Percentiles rank a stretch among this genome's conserved stretches.
Evolutionary conservation across 2,329 filamentous ascomycete species (phyloP).

Genomic region (Westerdykella sp.): DNA sequence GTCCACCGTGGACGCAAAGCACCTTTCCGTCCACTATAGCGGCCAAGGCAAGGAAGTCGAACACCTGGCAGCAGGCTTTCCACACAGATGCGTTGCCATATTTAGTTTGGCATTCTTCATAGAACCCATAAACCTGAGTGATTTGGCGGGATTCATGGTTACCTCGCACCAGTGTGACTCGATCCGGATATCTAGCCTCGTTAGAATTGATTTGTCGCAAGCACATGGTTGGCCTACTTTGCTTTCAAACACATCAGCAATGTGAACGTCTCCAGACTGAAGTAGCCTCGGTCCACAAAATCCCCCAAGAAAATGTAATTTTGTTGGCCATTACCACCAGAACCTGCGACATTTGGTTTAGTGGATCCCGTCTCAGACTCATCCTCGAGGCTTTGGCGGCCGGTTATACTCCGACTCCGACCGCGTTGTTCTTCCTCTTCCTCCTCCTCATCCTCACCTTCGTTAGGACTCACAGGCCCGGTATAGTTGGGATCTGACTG

Average conservation of each 20-base stretch:
- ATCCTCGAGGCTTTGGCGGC: conserved; percentile 36
- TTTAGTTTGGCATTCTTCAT: conserved; percentile 97
- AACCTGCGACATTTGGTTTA: conserved; percentile 30
- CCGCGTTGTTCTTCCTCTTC: conserved; percentile 45
- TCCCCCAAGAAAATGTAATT: conserved; percentile 70
- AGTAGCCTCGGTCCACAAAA: conserved; percentile 69
- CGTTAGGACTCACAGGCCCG: conserved; percentile 45
- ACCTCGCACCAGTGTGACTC: conserved; percentile 65
- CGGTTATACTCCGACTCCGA: conserved; percentile 40
- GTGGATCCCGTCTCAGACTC: conserved; percentile 37
- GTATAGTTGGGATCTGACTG: conserved; percentile 49
- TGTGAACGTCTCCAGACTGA: conserved; percentile 67
- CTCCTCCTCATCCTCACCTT: conserved; percentile 45
- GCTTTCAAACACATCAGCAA: conserved; percentile 67
- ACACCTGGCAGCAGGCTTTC: conserved; percentile 98
- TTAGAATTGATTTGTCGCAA: conserved; percentile 4
- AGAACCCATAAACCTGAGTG: conserved; percentile 98
- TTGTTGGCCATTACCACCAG: conserved; percentile 51
- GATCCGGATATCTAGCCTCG: conserved; percentile 56
- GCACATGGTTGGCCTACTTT: conserved; percentile 45
- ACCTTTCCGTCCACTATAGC: conserved; percentile 99
- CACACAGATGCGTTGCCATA: conserved; percentile 99
- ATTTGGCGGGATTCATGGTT: conserved; percentile 99
- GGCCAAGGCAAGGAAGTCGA: conserved; percentile 95
- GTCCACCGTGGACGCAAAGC: conserved; percentile 94